A percentile compares a stretch with the other conserved stretches of the same genome.
Evolutionary conservation across 805 yeast species (phyloP).

Genomic region (Brettanomyces nanus): DNA sequence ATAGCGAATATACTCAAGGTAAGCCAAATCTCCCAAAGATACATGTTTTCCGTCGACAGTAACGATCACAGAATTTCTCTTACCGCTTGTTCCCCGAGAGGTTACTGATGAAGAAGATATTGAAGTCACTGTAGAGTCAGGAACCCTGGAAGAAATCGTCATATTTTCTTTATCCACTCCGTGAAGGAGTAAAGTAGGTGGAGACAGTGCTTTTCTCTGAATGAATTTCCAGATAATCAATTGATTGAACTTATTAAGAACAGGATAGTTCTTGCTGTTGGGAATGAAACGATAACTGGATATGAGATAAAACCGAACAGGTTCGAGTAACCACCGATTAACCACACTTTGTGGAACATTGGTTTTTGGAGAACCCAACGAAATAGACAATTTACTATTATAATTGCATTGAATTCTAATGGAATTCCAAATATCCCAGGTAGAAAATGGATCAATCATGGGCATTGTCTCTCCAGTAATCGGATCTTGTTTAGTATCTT

Average conservation of each 20-base stretch:
- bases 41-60: constrained; percentile 14
- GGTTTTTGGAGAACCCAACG: constrained; percentile 63
- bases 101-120: constrained; percentile 1
- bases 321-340: constrained; percentile 63
- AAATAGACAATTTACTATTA: constrained; percentile 53
- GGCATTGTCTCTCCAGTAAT: constrained; percentile 18
- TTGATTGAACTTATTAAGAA: constrained; percentile 52
- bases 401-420: constrained; percentile 49
- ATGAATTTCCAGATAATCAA: constrained; percentile 34
- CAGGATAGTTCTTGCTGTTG: constrained; percentile 58
- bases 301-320: constrained; percentile 47
- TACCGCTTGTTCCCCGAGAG: not conserved
- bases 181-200: constrained; percentile 41
- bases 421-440: constrained; percentile 73
- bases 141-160: constrained; percentile 7
- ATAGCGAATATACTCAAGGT: constrained; percentile 23
- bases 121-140: constrained; percentile 8
- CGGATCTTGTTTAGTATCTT: constrained; percentile 26
- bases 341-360: constrained; percentile 42
- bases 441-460: constrained; percentile 39
- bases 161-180: constrained; percentile 39
- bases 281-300: constrained; percentile 49
- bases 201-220: constrained; percentile 32
- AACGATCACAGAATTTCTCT: constrained; percentile 8
- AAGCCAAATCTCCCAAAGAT: constrained; percentile 21